Conservation (phyloP, 495 filamentous ascomycete species). For the Xylaria longipes region DNA sequence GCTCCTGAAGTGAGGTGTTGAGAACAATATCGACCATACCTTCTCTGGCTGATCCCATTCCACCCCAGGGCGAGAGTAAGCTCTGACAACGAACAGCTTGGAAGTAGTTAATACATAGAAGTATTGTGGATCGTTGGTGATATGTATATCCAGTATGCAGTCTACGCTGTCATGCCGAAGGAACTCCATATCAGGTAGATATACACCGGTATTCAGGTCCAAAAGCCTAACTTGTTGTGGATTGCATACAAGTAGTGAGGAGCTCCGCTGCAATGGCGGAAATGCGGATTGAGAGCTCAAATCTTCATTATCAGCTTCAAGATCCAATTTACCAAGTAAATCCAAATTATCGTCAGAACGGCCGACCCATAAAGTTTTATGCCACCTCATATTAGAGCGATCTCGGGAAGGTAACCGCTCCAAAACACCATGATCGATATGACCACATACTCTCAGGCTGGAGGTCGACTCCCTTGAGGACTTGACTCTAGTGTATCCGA, state of each 20-base stretch:
- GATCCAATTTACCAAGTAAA: slow-evolving; percentile 14
- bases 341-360: slow-evolving; percentile 28
- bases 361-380: slow-evolving; percentile 38
- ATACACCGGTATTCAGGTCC: slow-evolving; percentile 33
- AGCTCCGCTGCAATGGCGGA: slow-evolving; percentile 32
- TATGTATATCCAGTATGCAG: slow-evolving; percentile 37
- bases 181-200: slow-evolving; percentile 32
- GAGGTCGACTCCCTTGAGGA: slow-evolving; percentile 21
- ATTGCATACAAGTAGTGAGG: slow-evolving; percentile 36
- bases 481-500: slow-evolving; percentile 44
- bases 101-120: slow-evolving; percentile 38
- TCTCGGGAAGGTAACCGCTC: slow-evolving; percentile 29
- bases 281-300: slow-evolving; percentile 30
- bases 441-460: slow-evolving; percentile 30
- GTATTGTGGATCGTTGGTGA: slow-evolving; percentile 33
- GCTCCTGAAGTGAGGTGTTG: slow-evolving; percentile 37
- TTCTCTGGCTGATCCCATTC: slow-evolving; percentile 33
- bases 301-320: slow-evolving; percentile 31
- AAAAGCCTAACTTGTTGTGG: slow-evolving; percentile 32
- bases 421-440: slow-evolving; percentile 37
- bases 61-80: slow-evolving; percentile 26
- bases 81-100: slow-evolving; percentile 36
- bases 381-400: slow-evolving; percentile 29
- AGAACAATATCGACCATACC: slow-evolving; percentile 33
- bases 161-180: slow-evolving; percentile 29